These are phyloP conservation scores for Fusarium tupiense DNA, from an alignment of 2,329 filamentous ascomycete species.

Conservation along the genomic window DNA sequence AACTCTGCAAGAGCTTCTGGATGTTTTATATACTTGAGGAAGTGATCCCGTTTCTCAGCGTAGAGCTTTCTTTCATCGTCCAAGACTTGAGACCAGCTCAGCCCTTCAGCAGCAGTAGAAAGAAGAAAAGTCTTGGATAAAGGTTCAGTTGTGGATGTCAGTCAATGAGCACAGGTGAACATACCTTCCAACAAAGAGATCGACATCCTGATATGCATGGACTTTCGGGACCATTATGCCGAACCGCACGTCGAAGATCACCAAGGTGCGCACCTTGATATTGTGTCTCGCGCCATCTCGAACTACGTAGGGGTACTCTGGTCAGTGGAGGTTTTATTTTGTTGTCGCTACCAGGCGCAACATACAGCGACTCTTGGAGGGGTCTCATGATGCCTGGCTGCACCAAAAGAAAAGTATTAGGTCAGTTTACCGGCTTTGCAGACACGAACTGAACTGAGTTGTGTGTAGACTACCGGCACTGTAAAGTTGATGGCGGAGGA, in stretches of 20 bases:
- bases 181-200: constrained; percentile 92
- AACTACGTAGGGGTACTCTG: constrained; percentile 54
- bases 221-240: constrained; percentile 65
- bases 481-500: constrained; percentile 26
- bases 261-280: constrained; percentile 65
- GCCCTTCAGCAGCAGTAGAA: constrained; percentile 72
- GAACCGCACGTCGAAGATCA: constrained; percentile 73
- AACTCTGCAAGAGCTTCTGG: constrained; percentile 80
- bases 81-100: constrained; percentile 75
- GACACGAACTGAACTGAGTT: background rate
- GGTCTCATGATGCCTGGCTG: constrained; percentile 47
- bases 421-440: background rate
- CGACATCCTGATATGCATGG: constrained; percentile 78
- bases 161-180: background rate
- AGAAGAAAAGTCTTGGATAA: constrained; percentile 76
- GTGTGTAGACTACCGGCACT: constrained; percentile 1
- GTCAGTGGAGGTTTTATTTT: constrained; percentile 33
- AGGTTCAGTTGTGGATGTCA: constrained; percentile 16
- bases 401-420: background rate
- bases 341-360: constrained; percentile 11
- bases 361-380: constrained; percentile 52
- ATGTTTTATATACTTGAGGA: constrained; percentile 84
- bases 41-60: constrained; percentile 74
- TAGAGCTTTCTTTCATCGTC: constrained; percentile 79
- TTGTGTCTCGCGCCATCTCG: constrained; percentile 74